Conservation (phyloP, 139 green algal species). For the Chlamydomonas sp. region DNA sequence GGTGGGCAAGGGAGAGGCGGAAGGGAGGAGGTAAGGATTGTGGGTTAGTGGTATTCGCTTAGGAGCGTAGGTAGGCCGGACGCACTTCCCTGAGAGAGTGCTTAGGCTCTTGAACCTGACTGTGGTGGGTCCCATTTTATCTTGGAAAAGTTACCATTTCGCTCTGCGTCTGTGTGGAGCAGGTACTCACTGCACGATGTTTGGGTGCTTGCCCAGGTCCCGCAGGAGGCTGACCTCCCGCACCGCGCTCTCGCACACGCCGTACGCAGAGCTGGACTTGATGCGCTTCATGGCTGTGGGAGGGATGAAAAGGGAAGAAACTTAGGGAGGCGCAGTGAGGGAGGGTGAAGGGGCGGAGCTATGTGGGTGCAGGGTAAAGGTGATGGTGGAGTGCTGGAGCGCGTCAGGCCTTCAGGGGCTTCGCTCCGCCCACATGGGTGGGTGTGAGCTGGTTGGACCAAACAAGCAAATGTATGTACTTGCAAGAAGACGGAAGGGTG, state of each 20-base stretch:
- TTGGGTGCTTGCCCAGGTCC: slow-evolving; percentile 59
- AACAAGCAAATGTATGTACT: too few species aligned
- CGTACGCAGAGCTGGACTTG: slow-evolving; percentile 56
- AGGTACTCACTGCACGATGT: slow-evolving; percentile 38
- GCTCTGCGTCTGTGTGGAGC: too few species aligned
- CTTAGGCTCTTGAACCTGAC: not conserved
- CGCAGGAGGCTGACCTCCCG: slow-evolving; percentile 82
- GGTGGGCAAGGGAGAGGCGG: not conserved
- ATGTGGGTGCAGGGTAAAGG: not conserved
- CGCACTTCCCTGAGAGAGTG: too few species aligned
- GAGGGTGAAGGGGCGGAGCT: not conserved
- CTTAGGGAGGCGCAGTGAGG: not conserved
- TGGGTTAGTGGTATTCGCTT: not conserved
- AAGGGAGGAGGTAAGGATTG: not conserved
- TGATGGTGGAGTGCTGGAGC: slow-evolving; percentile 51
- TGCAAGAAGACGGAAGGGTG: too few species aligned
- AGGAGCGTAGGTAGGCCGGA: too few species aligned
- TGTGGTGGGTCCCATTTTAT: not conserved
- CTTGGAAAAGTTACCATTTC: not conserved
- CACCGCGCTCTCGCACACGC: slow-evolving; percentile 73
- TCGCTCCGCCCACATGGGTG: slow-evolving; percentile 50
- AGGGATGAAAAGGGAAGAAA: not conserved
- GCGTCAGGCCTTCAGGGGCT: slow-evolving; percentile 76
- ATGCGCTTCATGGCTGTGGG: slow-evolving; percentile 92
- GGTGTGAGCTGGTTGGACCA: slow-evolving; percentile 89